Evolutionary conservation across 495 filamentous ascomycete species (phyloP), one percentile per base, ranked within the genome.

Genomic region (Sabuloglossum arenarium): DNA sequence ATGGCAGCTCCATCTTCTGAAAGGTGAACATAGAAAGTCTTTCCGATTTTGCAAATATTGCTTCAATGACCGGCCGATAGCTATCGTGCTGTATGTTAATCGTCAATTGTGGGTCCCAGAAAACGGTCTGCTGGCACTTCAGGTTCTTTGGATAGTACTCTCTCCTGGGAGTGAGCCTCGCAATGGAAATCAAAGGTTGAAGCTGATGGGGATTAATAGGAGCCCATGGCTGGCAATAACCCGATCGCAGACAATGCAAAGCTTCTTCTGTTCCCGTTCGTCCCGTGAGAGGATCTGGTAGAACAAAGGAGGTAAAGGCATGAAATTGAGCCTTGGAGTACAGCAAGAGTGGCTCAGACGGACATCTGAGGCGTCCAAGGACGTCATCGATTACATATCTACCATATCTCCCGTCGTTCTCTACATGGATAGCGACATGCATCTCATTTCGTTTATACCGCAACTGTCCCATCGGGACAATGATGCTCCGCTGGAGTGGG

Each of bases 21-120:
- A 50, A n/a, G 24, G 37, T 5, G 59, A 79, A 72, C 0, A 61
- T 30, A 0, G 54, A 49, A 25, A 75, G 54, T 0, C 63, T 49
- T 10, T 66, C 63, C 0, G 70, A 77, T 37, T 69, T 71, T 0
- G 56, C 34, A 0, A 70, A 46, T 11, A 82, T 78, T 0, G 58
- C 52, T 34, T 72, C 58, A 27, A 78, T 65, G 0, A 75, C 1
- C 2, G 56, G 23, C 10, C 61, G 39, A 43, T 68, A 78, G 0
- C 59, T 63, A 19, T 81, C 77, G 59, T 78, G 69, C 56, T 84
- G 80, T 3, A 78, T 74, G 0, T 64, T 68, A 0, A 62, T 60
- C 0, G 75, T 74, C 10, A 81, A 56, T 0, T 68, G 11, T 10
- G 0, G 24, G n/a, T 58, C 56, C 56, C 56, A 58, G 21, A 25